These are phyloP conservation scores for Carex arenaria DNA, from an alignment of 202 grass and related monocot species.

Conservation along the genomic window DNA sequence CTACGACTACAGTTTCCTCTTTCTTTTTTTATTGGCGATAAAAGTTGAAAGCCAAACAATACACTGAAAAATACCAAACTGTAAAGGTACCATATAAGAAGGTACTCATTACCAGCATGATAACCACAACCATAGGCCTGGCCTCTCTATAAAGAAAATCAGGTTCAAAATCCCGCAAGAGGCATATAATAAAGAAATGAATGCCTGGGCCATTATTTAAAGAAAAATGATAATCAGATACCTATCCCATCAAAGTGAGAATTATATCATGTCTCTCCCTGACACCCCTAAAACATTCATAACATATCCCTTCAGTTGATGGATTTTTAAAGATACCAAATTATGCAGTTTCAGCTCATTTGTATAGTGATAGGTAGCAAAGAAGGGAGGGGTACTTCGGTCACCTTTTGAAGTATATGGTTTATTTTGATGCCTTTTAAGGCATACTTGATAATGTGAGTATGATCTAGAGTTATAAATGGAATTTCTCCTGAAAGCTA, in stretches of 20 bases:
- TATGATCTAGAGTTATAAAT: slow-evolving; percentile 30
- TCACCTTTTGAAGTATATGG: not conserved
- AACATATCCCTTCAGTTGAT: not conserved
- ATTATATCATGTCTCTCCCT: not conserved
- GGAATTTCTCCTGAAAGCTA: slow-evolving; percentile 23
- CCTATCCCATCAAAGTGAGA: not conserved
- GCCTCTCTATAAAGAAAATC: too few species aligned
- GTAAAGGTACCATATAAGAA: not conserved
- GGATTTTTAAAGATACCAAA: not conserved
- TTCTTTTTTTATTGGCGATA: not conserved
- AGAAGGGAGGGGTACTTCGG: not conserved
- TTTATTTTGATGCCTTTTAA: not conserved
- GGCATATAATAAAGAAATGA: too few species aligned
- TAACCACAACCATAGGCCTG: not conserved
- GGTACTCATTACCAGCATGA: not conserved
- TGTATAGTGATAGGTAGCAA: not conserved
- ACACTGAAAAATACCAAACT: not conserved
- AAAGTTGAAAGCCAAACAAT: not conserved
- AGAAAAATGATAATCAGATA: not conserved
- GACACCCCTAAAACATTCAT: not conserved
- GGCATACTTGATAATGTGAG: not conserved
- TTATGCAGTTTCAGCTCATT: not conserved
- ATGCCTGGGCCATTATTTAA: too few species aligned
- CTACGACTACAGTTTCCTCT: not conserved
- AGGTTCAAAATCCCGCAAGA: too few species aligned